Evolutionary conservation across 192 early-diverging fungal species (phyloP).

Genomic region (Paraglomus brasilianum): DNA sequence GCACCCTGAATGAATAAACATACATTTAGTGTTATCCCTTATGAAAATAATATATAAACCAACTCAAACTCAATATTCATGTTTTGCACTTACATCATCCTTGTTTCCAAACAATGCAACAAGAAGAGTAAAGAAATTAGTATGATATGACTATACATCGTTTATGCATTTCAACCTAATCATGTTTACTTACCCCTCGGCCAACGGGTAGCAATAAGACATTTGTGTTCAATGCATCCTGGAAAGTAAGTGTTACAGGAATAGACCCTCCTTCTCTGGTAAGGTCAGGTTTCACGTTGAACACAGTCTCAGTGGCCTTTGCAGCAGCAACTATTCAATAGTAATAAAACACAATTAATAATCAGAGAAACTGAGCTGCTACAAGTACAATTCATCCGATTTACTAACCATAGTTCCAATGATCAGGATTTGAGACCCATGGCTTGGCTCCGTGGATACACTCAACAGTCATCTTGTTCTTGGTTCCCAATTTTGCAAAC

Average conservation of each 20-base stretch:
- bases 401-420: constrained; percentile 84
- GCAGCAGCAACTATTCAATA: constrained; percentile 69
- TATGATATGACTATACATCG: no score
- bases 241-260: constrained; percentile 96
- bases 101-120: no score
- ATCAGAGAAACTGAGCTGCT: constrained; percentile 19
- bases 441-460: constrained; percentile 82
- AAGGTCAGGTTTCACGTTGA: constrained; percentile 87
- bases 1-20: constrained; percentile 62
- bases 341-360: background rate
- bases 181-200: no score
- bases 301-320: constrained; percentile 91
- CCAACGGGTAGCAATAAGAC: constrained; percentile 97
- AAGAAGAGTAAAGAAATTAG: no score
- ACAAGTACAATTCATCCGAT: background rate
- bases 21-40: background rate
- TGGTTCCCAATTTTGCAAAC: constrained; percentile 87
- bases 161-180: no score
- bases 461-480: constrained; percentile 76
- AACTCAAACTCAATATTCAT: no score
- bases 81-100: constrained; percentile 67
- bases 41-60: no score
- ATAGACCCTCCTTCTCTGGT: constrained; percentile 98
- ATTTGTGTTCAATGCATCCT: constrained; percentile 88
- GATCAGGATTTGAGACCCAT: constrained; percentile 90